Conservation (phyloP, 495 filamentous ascomycete species). For the Neurospora sp. region DNA sequence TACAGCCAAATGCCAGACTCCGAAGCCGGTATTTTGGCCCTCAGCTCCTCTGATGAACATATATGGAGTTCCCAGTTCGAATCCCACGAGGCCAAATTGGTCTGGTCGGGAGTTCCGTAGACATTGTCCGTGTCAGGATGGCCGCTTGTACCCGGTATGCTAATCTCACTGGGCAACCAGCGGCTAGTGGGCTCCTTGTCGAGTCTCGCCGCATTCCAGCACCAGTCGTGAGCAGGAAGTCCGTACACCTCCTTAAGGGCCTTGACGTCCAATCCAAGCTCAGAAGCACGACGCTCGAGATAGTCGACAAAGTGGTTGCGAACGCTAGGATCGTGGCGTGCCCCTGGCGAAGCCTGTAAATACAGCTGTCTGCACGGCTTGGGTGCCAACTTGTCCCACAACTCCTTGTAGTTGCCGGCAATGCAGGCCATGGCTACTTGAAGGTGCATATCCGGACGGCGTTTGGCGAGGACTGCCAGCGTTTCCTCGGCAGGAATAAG, state of each 20-base stretch:
- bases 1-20: rapidly evolving
- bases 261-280: not conserved
- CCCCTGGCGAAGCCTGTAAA: not conserved
- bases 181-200: not conserved
- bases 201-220: not conserved
- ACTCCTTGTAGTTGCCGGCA: not conserved
- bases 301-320: not conserved
- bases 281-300: not conserved
- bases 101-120: not conserved
- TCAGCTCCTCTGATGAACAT: not conserved
- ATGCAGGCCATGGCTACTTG: not conserved
- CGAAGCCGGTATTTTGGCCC: not conserved
- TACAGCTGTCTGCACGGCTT: not conserved
- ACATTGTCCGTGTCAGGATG: not conserved
- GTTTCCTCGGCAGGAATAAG: not conserved
- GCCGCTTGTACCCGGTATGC: not conserved
- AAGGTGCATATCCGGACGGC: not conserved
- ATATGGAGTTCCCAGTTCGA: not conserved
- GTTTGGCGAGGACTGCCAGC: not conserved
- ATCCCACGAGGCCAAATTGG: not conserved
- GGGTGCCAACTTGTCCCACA: not conserved
- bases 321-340: not conserved
- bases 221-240: not conserved
- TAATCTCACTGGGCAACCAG: not conserved
- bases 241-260: rapidly evolving